Percentiles rank a stretch among this genome's conserved stretches.
Evolutionary conservation across 2,329 filamentous ascomycete species (phyloP).

Genomic region (Colletotrichum lindemuthianum): DNA sequence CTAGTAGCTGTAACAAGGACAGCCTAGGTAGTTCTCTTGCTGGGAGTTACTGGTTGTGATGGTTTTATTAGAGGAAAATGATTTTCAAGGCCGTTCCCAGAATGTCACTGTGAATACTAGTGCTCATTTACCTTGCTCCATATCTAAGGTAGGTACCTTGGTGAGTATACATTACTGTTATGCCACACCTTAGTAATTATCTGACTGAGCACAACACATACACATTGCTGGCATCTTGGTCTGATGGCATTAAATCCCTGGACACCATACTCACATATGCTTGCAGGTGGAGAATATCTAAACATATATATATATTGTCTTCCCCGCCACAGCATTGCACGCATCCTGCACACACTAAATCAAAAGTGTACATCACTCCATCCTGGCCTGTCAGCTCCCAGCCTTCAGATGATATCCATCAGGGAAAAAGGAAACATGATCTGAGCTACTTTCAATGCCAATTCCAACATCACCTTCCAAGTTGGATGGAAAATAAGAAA

Average conservation of each 20-base stretch:
- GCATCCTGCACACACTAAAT: conserved; percentile 14
- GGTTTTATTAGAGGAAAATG: too few species aligned
- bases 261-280: background rate
- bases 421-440: too few species aligned
- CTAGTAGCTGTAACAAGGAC: background rate
- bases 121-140: too few species aligned
- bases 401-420: background rate
- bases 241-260: background rate
- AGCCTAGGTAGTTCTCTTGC: background rate
- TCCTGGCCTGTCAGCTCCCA: too few species aligned
- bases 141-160: background rate
- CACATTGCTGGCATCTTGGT: background rate
- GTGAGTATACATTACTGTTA: background rate
- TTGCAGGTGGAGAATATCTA: background rate
- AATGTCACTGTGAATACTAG: too few species aligned
- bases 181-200: background rate
- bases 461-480: too few species aligned
- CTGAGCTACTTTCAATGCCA: background rate
- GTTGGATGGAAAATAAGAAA: too few species aligned
- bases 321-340: conserved; percentile 13
- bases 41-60: too few species aligned
- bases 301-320: background rate
- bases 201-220: conserved; percentile 8
- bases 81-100: too few species aligned
- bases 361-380: background rate